phyloP scores from a whole-genome alignment of 2,329 filamentous ascomycete species.

The Byssothecium circinans region DNA sequence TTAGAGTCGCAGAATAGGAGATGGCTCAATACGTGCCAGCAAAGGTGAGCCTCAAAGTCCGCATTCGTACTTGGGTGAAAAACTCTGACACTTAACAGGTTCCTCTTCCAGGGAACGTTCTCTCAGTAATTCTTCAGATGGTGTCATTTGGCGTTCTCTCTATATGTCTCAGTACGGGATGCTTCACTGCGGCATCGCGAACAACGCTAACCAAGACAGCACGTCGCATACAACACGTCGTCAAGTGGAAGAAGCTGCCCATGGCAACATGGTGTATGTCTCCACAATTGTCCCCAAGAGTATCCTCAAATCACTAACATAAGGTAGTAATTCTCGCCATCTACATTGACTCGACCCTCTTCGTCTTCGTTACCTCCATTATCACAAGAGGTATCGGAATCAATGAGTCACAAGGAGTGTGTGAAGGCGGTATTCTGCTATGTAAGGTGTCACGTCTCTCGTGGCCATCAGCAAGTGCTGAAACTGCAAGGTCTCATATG shows the following conservation, averaged over 20 bases:
- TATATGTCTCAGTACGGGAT: conserved; percentile 17
- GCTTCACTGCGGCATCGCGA: neutral
- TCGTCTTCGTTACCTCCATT: conserved; percentile 61
- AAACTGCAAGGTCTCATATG: conserved; percentile 50
- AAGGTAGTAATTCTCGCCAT: conserved; percentile 60
- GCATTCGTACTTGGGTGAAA: neutral
- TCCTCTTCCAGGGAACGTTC: conserved; percentile 23
- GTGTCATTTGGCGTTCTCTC: conserved; percentile 27
- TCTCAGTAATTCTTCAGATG: conserved; percentile 27
- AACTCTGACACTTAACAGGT: conserved; percentile 9
- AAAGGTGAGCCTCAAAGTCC: neutral
- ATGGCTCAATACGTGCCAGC: neutral
- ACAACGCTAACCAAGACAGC: conserved; percentile 13
- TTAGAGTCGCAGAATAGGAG: neutral
- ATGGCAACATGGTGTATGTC: conserved; percentile 23
- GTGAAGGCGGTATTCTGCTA: conserved; percentile 61
- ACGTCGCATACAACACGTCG: conserved; percentile 26
- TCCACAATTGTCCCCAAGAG: neutral
- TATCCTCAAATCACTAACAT: conserved; percentile 2
- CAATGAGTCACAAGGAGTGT: conserved; percentile 54
- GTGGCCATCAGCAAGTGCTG: neutral
- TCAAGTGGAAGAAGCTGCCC: conserved; percentile 24
- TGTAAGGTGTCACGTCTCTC: conserved; percentile 40
- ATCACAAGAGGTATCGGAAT: conserved; percentile 61
- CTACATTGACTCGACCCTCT: conserved; percentile 62